A percentile compares a stretch with the other conserved stretches of the same genome.
Conservation (phyloP, 2,329 filamentous ascomycete genomes). For the Colletotrichum chlorophyti region DNA sequence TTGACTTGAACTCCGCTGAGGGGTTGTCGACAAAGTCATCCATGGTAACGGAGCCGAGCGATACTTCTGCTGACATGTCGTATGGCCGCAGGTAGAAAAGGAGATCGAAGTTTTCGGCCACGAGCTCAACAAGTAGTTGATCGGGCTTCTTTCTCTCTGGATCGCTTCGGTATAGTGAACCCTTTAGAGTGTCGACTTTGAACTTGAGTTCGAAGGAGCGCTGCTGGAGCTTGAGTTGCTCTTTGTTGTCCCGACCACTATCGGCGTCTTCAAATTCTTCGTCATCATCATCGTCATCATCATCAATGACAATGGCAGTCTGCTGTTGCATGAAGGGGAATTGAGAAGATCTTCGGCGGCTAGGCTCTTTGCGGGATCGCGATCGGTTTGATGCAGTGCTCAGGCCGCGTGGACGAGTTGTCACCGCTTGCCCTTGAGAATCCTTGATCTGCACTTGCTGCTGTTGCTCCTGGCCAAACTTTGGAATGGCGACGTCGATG, state of each 20-base stretch:
- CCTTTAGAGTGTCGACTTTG: conserved; percentile 91
- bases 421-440: conserved; percentile 33
- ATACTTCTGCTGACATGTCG: conserved; percentile 92
- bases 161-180: conserved; percentile 89
- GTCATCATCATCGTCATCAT: conserved; percentile 72
- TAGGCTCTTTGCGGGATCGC: conserved; percentile 52
- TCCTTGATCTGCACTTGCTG: conserved; percentile 26
- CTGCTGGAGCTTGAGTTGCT: conserved; percentile 78
- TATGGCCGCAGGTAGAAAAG: conserved; percentile 88
- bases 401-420: conserved; percentile 49
- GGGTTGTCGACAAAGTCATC: conserved; percentile 95
- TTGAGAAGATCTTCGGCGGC: conserved; percentile 69
- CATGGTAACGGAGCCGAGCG: conserved; percentile 83
- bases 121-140: conserved; percentile 84
- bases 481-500: conserved; percentile 93
- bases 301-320: conserved; percentile 80
- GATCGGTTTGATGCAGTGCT: conserved; percentile 55
- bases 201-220: conserved; percentile 97
- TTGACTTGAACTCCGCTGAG: conserved; percentile 91
- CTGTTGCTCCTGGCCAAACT: conserved; percentile 61
- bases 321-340: conserved; percentile 76
- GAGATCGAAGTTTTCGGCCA: conserved; percentile 87
- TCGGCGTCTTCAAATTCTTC: conserved; percentile 72
- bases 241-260: conserved; percentile 56
- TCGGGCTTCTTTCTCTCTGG: conserved; percentile 79